A percentile compares a stretch with the other conserved stretches of the same genome.
phyloP scores from a whole-genome alignment of 2,329 filamentous ascomycete genomes.

The Diaporthe nobilis region DNA sequence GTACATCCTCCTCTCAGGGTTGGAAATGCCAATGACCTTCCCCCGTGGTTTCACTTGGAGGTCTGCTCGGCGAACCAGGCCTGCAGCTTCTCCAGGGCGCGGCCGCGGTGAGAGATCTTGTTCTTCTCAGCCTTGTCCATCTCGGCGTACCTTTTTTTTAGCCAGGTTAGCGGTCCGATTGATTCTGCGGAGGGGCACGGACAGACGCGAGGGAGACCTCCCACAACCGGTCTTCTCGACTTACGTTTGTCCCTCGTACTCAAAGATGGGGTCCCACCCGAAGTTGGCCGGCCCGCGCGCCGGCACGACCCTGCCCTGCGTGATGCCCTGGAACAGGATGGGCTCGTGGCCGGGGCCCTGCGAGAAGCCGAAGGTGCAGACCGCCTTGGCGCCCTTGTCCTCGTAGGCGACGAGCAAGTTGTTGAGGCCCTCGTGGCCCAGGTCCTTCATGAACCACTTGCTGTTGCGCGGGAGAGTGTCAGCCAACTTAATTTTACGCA shows the following conservation, averaged over 20 bases:
- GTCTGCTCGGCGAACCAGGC: slow-evolving; percentile 76
- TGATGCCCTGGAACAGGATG: slow-evolving; percentile 92
- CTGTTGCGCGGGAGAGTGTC: slow-evolving; percentile 59
- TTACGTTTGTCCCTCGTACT: slow-evolving; percentile 88
- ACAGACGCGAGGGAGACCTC: background rate
- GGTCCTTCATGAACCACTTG: slow-evolving; percentile 91
- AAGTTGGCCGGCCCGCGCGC: slow-evolving; percentile 86
- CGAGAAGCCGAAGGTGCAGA: slow-evolving; percentile 96
- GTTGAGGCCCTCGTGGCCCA: slow-evolving; percentile 89
- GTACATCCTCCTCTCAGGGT: background rate
- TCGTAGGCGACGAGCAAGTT: slow-evolving; percentile 90
- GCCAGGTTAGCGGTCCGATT: background rate
- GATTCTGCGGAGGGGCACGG: background rate
- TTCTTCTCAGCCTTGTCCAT: slow-evolving; percentile 94
- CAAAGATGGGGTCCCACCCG: slow-evolving; percentile 97
- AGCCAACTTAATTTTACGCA: background rate
- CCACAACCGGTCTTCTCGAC: slow-evolving; percentile 46
- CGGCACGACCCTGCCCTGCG: slow-evolving; percentile 84
- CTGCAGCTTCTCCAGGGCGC: slow-evolving; percentile 89
- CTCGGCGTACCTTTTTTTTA: slow-evolving; percentile 79
- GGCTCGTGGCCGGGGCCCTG: slow-evolving; percentile 87
- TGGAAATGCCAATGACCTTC: background rate
- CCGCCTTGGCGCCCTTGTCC: slow-evolving; percentile 91
- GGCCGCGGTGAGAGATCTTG: slow-evolving; percentile 89
- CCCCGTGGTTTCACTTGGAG: slow-evolving; percentile 38